These are phyloP conservation scores for Suillus paluster DNA, from an alignment of 768 basidiomycete genomes.

Conservation along the genomic window DNA sequence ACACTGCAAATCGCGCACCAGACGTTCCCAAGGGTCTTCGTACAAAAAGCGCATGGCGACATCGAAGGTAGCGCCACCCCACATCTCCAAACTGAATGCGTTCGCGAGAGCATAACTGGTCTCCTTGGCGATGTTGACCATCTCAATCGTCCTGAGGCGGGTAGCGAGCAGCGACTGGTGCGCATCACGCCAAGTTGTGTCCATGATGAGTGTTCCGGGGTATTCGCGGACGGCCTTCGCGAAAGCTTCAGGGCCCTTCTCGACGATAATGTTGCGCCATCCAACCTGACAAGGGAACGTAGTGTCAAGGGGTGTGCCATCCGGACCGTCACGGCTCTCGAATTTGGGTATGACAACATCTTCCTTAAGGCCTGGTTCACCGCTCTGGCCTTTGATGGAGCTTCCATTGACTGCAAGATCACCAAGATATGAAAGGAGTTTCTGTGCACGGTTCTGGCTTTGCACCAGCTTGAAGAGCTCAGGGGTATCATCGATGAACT, in stretches of 20 bases:
- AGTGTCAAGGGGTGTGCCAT: slow-evolving; percentile 76
- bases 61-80: slow-evolving; percentile 99
- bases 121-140: slow-evolving; percentile 98
- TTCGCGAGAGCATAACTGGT: slow-evolving; percentile 94
- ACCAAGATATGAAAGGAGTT: slow-evolving; percentile 94
- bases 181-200: slow-evolving; percentile 99
- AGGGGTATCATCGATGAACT: slow-evolving; percentile 99
- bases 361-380: slow-evolving; percentile 91
- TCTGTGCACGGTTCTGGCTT: slow-evolving; percentile 98
- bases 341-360: slow-evolving; percentile 87
- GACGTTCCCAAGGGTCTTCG: slow-evolving; percentile 98
- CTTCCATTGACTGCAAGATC: slow-evolving; percentile 98
- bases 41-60: slow-evolving; percentile 99
- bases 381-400: slow-evolving; percentile 94
- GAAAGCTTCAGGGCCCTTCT: slow-evolving; percentile 96
- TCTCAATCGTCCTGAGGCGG: slow-evolving; percentile 93
- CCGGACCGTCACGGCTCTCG: slow-evolving; percentile 76
- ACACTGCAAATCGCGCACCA: slow-evolving; percentile 53
- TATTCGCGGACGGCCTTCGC: slow-evolving; percentile 98
- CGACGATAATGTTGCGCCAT: slow-evolving; percentile 99
- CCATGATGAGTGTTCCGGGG: slow-evolving; percentile 94
- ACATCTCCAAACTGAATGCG: slow-evolving; percentile 96
- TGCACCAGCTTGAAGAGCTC: slow-evolving; percentile 98
- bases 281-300: slow-evolving; percentile 83
- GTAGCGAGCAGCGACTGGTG: slow-evolving; percentile 98